Conservation (phyloP, 352 stramenopile species). For the Pythium phragmiticola region DNA sequence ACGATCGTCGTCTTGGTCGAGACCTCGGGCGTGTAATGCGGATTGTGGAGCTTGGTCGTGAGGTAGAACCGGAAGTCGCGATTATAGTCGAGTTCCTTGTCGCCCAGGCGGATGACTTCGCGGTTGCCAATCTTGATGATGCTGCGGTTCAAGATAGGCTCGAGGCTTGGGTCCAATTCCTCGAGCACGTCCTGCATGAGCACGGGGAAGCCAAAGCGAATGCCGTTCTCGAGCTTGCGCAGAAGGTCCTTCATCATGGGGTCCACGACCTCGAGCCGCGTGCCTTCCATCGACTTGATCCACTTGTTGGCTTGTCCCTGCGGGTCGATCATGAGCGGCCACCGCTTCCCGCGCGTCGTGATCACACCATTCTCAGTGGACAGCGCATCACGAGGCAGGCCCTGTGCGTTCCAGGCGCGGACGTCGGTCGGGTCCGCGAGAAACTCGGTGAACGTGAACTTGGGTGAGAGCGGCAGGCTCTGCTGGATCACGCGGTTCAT, state of each 20-base stretch:
- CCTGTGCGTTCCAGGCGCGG: slow-evolving; percentile 93
- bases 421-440: slow-evolving; percentile 93
- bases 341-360: slow-evolving; percentile 91
- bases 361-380: slow-evolving; percentile 97
- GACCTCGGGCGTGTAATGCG: slow-evolving; percentile 94
- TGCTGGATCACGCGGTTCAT: slow-evolving; percentile 85
- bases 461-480: slow-evolving; percentile 77
- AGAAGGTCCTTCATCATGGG: slow-evolving; percentile 95
- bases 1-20: slow-evolving; percentile 96
- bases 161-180: slow-evolving; percentile 93
- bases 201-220: slow-evolving; percentile 92
- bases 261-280: slow-evolving; percentile 89
- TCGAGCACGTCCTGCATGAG: slow-evolving; percentile 96
- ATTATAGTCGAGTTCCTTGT: slow-evolving; percentile 96
- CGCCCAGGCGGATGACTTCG: slow-evolving; percentile 92
- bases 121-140: slow-evolving; percentile 94
- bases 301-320: slow-evolving; percentile 96
- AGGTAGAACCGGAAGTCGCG: slow-evolving; percentile 94
- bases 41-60: slow-evolving; percentile 96
- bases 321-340: slow-evolving; percentile 98
- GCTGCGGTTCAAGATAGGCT: slow-evolving; percentile 93
- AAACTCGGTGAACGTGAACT: slow-evolving; percentile 93
- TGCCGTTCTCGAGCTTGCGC: slow-evolving; percentile 92
- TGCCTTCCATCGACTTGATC: slow-evolving; percentile 94
- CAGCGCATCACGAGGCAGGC: slow-evolving; percentile 90